Base-by-base conservation (phyloP, 495 filamentous ascomycete species). In the Xylaria intraflava region DNA sequence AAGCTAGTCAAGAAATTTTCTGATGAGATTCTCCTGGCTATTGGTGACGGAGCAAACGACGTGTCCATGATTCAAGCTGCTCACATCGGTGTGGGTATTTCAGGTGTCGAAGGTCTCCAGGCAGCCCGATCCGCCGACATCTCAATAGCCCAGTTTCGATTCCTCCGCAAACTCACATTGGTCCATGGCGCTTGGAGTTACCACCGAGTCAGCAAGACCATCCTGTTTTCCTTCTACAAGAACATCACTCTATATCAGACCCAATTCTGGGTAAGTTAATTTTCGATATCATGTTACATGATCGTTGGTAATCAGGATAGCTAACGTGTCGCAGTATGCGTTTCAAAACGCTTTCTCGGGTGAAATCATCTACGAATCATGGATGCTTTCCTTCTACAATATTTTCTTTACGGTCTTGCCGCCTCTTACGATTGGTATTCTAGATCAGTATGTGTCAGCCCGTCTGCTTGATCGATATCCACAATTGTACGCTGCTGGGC, bases 41-140 rank as follows among this genome's bases (percentile, higher is more conserved):
- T 99, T 69, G 94, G 94, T 56, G 94, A 99, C 62, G 94, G 94
- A 55, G 94, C 94, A 35, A 99, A 99, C 72, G 94, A 97, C 62
- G 94, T 97, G 16, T 96, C 90, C 24, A 99, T 97, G 94, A 99
- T 97, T 58, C 94, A 99, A 73, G 94, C 94, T 16, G 94, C 94
- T 9, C 94, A 99, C 68, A 94, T 99, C 58, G 94, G 94, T 54
- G 90, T 99, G 46, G 94, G 94, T 67, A 99, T 99, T 69, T 94
- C 88, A 62, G 94, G 94, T 69, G 80, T 95, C 29, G 94, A 99
- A 79, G 94, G 94, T 78, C 83, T 99, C n/a, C 93, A 99, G 72
- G 93, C 93, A 35, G 94, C 94, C 38, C 83, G 94, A 66, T 93
- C 88, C 55, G 94, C 94, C 55, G 94, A 99, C 75, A 88, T 99